A percentile compares a stretch with the other conserved stretches of the same genome.
phyloP scores from a whole-genome alignment of 352 stramenopile species.

The Pythium scleroteichum region DNA sequence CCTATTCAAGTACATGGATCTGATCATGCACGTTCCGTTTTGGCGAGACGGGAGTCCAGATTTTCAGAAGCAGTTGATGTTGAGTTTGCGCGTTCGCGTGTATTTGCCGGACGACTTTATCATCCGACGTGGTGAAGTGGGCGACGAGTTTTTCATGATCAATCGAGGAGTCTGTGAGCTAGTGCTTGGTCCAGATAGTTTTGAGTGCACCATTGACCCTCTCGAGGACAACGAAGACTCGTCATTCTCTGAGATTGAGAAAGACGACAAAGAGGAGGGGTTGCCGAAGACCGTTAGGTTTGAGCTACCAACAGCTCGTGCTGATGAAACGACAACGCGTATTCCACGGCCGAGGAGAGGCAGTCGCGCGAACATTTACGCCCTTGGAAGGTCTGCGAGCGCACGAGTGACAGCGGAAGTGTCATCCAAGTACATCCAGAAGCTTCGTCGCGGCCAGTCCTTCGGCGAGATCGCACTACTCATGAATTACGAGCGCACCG shows the following conservation, averaged over 20 bases:
- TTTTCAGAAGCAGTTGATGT: slow-evolving; percentile 68
- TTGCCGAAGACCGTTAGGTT: slow-evolving; percentile 1
- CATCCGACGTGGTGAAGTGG: slow-evolving; percentile 55
- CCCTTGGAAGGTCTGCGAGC: neutral
- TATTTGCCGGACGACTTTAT: slow-evolving; percentile 81
- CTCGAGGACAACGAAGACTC: slow-evolving; percentile 5
- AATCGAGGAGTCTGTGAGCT: slow-evolving; percentile 63
- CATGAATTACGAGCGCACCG: slow-evolving; percentile 45
- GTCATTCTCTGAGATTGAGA: slow-evolving; percentile 1
- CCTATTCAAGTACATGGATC: slow-evolving; percentile 77
- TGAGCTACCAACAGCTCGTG: slow-evolving; percentile 2
- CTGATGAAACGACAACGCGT: neutral
- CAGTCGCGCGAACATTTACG: neutral
- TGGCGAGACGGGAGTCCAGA: slow-evolving; percentile 54
- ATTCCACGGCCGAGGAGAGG: neutral
- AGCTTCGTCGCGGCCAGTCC: slow-evolving; percentile 30
- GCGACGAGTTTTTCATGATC: slow-evolving; percentile 70
- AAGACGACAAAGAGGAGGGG: neutral
- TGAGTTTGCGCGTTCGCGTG: slow-evolving; percentile 53
- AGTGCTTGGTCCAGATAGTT: slow-evolving; percentile 20
- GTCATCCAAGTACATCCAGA: slow-evolving; percentile 13
- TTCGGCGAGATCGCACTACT: slow-evolving; percentile 55
- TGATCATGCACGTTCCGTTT: slow-evolving; percentile 61
- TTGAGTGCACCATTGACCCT: slow-evolving; percentile 30
- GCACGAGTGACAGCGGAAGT: neutral